Base-by-base conservation (phyloP, 805 yeast species). In the Ogataea thermomethanolica region DNA sequence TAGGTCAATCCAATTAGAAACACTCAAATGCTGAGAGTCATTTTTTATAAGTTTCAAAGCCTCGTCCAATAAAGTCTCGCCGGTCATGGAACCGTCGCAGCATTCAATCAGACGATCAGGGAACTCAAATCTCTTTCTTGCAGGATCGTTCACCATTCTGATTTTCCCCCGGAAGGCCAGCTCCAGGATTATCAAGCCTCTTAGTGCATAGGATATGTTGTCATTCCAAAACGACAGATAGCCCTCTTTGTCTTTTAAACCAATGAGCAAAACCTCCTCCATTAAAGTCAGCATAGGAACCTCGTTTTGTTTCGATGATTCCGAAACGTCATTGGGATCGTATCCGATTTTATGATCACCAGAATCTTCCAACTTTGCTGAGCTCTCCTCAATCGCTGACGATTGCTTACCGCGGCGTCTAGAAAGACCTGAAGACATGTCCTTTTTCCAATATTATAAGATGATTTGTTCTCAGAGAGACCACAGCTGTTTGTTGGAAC, bases 191-290 rank as follows among this genome's bases (percentile, higher is more conserved):
- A 93, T 91, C 61, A 96, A 84, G 9, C 99, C 99, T 55, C 99
- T 79, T 44, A 93, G 73, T 1, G 97, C 96, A 66, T 93, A 93
- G 17, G 97, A 88, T 39, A 93, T 90, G 64, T 88, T 90, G 65
- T 93, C 99, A 61, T 93, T 93, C 99, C 99, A 93, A 66, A 93
- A 93, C 22, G 96, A 88, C 32, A 93, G 71, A 62, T 91, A 89
- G 9, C 99, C 99, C 64, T 93, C 98, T 54, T 85, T 84, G 65
- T 93, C 98, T 58, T 91, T 90, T 50, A 93, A 73, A 5, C 99
- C 99, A 69, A 93, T 76, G 48, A 93, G 73, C 49, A 93, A 69
- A 6, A 93, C 96, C 65, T 93, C 99, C 64, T 93, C 99, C 96
- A 93, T 89, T 50, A 93, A 67, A 0, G 99, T 93, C 51, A 93